A percentile compares a stretch with the other conserved stretches of the same genome.
phyloP scores from a whole-genome alignment of 495 filamentous ascomycete species.

The Aspergillus homomorphus region DNA sequence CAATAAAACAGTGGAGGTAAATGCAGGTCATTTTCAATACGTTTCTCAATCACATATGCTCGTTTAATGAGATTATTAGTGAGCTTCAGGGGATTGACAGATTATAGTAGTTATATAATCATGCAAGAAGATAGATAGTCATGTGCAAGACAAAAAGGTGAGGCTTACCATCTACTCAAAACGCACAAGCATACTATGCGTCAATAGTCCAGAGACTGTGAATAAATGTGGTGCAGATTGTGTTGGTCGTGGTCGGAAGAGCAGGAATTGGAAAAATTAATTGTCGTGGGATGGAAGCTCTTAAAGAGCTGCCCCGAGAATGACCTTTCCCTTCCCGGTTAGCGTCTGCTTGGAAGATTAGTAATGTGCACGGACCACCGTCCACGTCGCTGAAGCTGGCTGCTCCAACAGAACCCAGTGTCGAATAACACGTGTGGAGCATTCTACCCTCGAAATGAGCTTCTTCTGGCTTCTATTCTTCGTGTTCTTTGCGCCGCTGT shows the following conservation, averaged over 20 bases:
- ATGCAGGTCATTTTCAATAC: constrained; percentile 44
- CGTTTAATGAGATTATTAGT: constrained; percentile 40
- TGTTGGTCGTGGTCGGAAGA: background rate
- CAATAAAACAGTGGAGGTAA: constrained; percentile 12
- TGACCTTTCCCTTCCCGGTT: constrained; percentile 28
- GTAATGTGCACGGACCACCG: background rate
- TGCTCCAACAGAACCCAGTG: too few relatives aligned
- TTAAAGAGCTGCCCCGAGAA: constrained; percentile 15
- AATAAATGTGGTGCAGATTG: constrained; percentile 16
- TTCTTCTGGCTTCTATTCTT: constrained; percentile 48
- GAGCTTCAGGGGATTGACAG: constrained; percentile 88
- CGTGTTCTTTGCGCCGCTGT: constrained; percentile 47
- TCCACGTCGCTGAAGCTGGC: background rate
- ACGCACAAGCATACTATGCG: background rate
- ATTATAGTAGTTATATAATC: constrained; percentile 72
- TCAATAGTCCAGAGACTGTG: background rate
- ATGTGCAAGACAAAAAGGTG: background rate
- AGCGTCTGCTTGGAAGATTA: background rate
- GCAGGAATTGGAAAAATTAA: constrained; percentile 17
- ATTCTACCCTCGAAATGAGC: constrained; percentile 35
- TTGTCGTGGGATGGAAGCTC: constrained; percentile 23
- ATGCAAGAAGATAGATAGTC: constrained; percentile 48
- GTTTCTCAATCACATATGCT: constrained; percentile 51
- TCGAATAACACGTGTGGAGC: background rate
- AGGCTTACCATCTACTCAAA: constrained; percentile 37